phyloP scores from a whole-genome alignment of 257 asterid genomes.

The Solanum commersonii region DNA sequence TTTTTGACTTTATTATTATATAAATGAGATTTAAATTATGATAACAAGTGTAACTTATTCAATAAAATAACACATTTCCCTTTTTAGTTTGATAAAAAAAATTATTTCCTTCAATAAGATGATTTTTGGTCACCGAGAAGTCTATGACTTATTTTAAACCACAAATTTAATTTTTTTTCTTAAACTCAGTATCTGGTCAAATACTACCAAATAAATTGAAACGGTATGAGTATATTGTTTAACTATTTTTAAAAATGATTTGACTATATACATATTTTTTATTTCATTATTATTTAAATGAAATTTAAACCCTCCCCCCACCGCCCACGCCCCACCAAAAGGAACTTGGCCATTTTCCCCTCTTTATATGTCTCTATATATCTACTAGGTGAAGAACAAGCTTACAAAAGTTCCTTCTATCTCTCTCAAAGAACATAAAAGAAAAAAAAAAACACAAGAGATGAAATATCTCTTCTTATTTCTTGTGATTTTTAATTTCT shows the following conservation, averaged over 20 bases:
- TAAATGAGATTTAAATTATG: neutral
- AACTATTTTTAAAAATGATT: neutral
- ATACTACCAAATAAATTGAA: neutral
- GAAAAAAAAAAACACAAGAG: neutral
- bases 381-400: neutral
- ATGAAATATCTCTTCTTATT: neutral
- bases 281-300: neutral
- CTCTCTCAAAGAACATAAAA: constrained; percentile 9
- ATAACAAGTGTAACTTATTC: neutral
- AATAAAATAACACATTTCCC: neutral
- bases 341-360: neutral
- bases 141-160: neutral
- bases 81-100: neutral
- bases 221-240: neutral
- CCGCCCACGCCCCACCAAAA: neutral
- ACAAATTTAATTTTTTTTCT: neutral
- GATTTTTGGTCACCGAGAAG: neutral
- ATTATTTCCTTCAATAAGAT: neutral
- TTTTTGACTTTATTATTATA: rapidly evolving
- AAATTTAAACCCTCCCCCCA: neutral
- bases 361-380: constrained; percentile 3
- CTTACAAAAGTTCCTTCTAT: constrained; percentile 34
- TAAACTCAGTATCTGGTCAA: neutral
- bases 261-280: neutral
- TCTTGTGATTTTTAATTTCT: neutral